Conservation (phyloP, 148 eudicot species). For the Vaccinium myrtillus region DNA sequence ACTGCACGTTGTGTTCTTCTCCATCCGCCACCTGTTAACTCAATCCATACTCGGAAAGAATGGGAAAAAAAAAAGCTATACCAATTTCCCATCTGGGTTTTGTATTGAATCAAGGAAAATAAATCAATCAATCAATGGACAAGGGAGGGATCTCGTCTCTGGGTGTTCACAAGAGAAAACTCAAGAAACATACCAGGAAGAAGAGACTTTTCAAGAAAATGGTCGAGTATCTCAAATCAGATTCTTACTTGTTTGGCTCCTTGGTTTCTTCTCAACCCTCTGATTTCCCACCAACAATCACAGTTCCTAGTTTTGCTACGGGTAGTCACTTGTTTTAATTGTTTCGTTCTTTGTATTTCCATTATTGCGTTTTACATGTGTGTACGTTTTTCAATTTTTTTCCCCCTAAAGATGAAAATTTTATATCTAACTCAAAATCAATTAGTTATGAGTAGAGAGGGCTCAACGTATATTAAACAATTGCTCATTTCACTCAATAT, state of each 20-base stretch:
- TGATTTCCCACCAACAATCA: neutral
- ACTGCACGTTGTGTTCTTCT: neutral
- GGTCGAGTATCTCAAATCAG: slow-evolving; percentile 27
- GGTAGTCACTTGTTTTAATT: slow-evolving; percentile 8
- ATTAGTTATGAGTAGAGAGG: too few relatives aligned
- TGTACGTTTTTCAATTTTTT: neutral
- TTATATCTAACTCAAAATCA: too few relatives aligned
- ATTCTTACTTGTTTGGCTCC: slow-evolving; percentile 35
- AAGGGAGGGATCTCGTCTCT: slow-evolving; percentile 11
- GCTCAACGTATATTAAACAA: too few relatives aligned
- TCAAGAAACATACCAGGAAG: slow-evolving; percentile 21
- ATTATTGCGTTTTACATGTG: neutral
- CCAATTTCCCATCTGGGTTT: neutral
- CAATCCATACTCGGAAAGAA: neutral
- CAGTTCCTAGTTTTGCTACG: neutral
- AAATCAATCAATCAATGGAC: slow-evolving; percentile 22
- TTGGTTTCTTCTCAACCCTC: slow-evolving; percentile 20
- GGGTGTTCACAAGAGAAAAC: slow-evolving; percentile 16
- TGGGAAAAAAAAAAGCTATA: neutral
- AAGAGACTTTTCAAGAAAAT: slow-evolving; percentile 25
- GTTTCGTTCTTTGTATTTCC: neutral
- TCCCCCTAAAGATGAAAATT: neutral
- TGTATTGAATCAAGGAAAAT: too few relatives aligned
- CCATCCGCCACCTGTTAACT: neutral
- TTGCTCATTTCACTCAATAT: too few relatives aligned